A percentile compares a stretch with the other conserved stretches of the same genome.
These are phyloP conservation scores for Capsicum baccatum DNA, from an alignment of 257 asterid species.

Conservation along the genomic window DNA sequence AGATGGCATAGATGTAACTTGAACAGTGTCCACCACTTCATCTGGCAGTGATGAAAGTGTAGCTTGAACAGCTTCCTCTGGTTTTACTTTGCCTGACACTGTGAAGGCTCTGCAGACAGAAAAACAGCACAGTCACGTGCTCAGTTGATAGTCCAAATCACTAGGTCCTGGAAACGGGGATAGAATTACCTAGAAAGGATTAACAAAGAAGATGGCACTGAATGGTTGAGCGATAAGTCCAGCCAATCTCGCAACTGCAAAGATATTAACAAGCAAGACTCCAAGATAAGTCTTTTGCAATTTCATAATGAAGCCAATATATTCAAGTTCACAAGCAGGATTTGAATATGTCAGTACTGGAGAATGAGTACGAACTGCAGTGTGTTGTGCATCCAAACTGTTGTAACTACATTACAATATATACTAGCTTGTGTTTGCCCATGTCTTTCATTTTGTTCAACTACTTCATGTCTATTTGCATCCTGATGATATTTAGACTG, in stretches of 20 bases:
- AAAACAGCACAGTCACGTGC: not conserved
- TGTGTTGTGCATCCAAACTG: not conserved
- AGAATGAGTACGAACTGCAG: slow-evolving; percentile 17
- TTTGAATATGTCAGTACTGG: not conserved
- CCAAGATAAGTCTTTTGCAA: slow-evolving; percentile 21
- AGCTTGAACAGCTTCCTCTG: slow-evolving; percentile 86
- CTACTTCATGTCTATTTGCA: slow-evolving; percentile 11
- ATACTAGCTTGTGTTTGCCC: not conserved
- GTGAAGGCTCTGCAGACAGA: slow-evolving; percentile 66
- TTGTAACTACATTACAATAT: not conserved
- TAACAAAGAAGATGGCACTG: slow-evolving; percentile 89
- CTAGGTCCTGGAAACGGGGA: slow-evolving; percentile 9
- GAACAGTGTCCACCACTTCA: slow-evolving; percentile 91
- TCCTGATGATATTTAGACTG: slow-evolving; percentile 1
- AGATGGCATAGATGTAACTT: slow-evolving; percentile 76
- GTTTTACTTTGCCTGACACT: slow-evolving; percentile 77
- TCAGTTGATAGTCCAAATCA: not conserved
- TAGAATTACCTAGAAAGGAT: slow-evolving; percentile 76
- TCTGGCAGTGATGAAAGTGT: slow-evolving; percentile 91
- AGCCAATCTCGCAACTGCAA: slow-evolving; percentile 91
- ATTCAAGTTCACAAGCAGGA: not conserved
- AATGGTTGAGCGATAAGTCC: slow-evolving; percentile 86
- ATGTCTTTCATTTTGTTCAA: not conserved
- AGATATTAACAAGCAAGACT: slow-evolving; percentile 17
- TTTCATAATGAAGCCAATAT: not conserved